Evolutionary conservation across 768 basidiomycete species (phyloP), one percentile per base, ranked within the genome.

Genomic region (Daedaleopsis sinensis): DNA sequence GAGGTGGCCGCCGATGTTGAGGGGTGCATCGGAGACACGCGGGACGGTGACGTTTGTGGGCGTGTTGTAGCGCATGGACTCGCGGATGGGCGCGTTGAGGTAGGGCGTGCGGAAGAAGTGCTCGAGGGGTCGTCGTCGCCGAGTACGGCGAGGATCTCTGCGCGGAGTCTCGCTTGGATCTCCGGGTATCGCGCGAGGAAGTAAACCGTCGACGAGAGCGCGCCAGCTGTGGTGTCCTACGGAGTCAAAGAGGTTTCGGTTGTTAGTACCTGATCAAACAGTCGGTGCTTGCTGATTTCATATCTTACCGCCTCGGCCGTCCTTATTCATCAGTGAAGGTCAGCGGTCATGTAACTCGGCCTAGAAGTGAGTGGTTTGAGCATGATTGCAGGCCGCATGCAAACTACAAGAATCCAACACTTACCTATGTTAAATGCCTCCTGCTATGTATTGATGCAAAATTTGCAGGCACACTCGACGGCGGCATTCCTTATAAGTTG

Each of bases 191-290:
- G 69, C 0, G 76, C 75, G 39, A 81, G 68, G 67, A 72, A 72
- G 63, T 77, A 79, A 13, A 78, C 65, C 3, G 70, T 53, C 6
- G 72, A 73, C 5, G 77, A 74, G n/a, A 79, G 65, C 13, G 73
- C 75, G 21, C 78, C 77, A 5, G 77, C 73, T 3, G 76, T 75
- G 2, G 77, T 79, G 57, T 78, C 77, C 75, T 77, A 57, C 10
- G 1, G 51, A 51, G 27, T 32, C 27, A 7, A 32, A 32, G 27
- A 32, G 27, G 48, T 32, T 32, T 32, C 7, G 27, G 7, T 7
- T 32, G 27, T 3, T 3, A 32, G 27, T 32, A 32, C 27, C 27
- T n/a, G n/a, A n/a, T n/a, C n/a, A 32, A 32, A 7, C 7, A 32
- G 27, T 32, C 27, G 27, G 27, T 3, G 27, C 27, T 32, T 32